A percentile compares a stretch with the other conserved stretches of the same genome.
These are phyloP conservation scores for Polygonum aviculare DNA, from an alignment of 148 eudicot genomes.

Conservation along the genomic window DNA sequence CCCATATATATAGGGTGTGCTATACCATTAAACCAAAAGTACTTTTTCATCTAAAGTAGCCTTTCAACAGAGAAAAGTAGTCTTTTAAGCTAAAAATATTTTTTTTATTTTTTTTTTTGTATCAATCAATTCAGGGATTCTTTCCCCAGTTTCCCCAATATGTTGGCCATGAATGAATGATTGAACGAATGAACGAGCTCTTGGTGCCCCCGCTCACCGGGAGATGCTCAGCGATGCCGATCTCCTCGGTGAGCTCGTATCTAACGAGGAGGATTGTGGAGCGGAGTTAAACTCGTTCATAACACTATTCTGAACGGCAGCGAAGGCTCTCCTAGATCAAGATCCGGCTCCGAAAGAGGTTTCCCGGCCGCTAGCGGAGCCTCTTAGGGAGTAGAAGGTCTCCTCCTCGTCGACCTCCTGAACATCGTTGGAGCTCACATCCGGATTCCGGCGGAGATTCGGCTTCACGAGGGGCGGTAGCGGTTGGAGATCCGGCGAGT, in stretches of 20 bases:
- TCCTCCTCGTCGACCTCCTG: constrained; percentile 54
- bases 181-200: too few species aligned
- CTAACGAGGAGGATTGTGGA: constrained; percentile 36
- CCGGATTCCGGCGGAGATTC: neutral
- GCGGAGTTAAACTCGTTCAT: constrained; percentile 17
- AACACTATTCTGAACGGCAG: constrained; percentile 13
- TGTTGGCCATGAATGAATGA: too few species aligned
- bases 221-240: constrained; percentile 74
- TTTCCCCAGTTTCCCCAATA: too few species aligned
- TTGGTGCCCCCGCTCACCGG: constrained; percentile 51
- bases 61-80: too few species aligned
- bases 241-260: constrained; percentile 49
- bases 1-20: too few species aligned
- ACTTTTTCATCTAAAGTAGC: too few species aligned
- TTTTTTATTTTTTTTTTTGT: too few species aligned
- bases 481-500: constrained; percentile 93
- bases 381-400: constrained; percentile 81
- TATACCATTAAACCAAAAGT: too few species aligned
- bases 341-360: constrained; percentile 41
- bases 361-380: constrained; percentile 53
- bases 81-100: too few species aligned
- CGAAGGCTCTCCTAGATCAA: constrained; percentile 44
- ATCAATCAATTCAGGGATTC: too few species aligned
- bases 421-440: neutral
- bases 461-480: constrained; percentile 49